Evolutionary conservation across 306 rosid species (phyloP).

Genomic region (Cucurbita moschata): DNA sequence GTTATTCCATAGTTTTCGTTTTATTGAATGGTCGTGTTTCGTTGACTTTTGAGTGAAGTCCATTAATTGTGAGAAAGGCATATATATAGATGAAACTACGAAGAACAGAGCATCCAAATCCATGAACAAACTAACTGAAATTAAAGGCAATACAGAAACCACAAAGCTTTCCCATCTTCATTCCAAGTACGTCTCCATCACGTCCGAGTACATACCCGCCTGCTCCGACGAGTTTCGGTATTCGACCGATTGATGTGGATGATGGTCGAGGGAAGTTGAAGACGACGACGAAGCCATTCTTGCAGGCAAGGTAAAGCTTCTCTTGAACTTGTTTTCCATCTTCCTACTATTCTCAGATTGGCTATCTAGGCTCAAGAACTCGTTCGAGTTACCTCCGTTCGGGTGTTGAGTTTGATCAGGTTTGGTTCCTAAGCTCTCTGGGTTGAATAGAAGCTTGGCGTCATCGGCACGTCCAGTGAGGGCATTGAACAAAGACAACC

Average conservation of each 20-base stretch:
- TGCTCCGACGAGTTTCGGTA: conserved; percentile 52
- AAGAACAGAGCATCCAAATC: not conserved
- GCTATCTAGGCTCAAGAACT: conserved; percentile 87
- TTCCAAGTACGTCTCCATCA: conserved; percentile 86
- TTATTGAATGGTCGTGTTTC: not conserved
- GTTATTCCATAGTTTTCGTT: not conserved
- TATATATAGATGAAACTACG: not conserved
- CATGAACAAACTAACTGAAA: not conserved
- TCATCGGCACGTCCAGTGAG: conserved; percentile 68
- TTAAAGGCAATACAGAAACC: conserved; percentile 9
- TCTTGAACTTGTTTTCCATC: conserved; percentile 61
- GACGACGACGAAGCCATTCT: conserved; percentile 78
- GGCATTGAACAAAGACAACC: conserved; percentile 74
- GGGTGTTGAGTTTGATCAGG: conserved; percentile 27
- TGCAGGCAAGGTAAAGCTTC: conserved; percentile 70
- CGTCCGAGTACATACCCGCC: conserved; percentile 68
- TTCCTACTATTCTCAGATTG: conserved; percentile 44
- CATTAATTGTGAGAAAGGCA: not conserved
- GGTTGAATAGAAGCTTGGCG: conserved; percentile 69
- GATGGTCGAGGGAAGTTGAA: conserved; percentile 70
- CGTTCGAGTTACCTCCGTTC: conserved; percentile 34
- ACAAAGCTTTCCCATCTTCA: conserved; percentile 30
- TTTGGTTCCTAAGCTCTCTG: conserved; percentile 49
- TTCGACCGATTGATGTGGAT: conserved; percentile 41
- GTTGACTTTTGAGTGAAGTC: too few relatives aligned